Base-by-base conservation (phyloP, 495 filamentous ascomycete species). In the Neurospora tetraspora region DNA sequence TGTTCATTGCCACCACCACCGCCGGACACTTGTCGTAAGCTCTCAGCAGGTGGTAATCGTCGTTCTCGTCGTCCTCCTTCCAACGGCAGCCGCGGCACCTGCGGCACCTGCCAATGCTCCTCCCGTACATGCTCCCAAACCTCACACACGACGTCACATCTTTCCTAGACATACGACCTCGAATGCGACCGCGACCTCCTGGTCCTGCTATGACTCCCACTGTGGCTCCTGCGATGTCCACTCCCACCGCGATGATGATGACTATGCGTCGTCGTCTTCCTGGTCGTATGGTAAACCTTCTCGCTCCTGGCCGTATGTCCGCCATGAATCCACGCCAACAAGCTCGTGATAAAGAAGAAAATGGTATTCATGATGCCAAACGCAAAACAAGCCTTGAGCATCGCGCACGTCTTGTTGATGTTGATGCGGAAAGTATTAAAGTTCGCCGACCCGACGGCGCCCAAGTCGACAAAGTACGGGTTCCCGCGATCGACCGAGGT, bases 361-460 rank as follows among this genome's bases (percentile, higher is more conserved):
- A 96, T 82, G 70, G 83, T 83, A 76, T 96, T 93, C 89, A 97
- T 95, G 77, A 97, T 97, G 1, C 88, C 94, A 73, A 97, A 87
- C 3, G 93, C 94, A 74, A 92, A 97, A 74, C 83, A 86, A 1
- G 94, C 90, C 88, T 97, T 97, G 71, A 95, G 87, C 93, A 97
- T 95, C 20, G 88, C 87, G 81, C 94, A 97, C 4, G 86, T 86
- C 86, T 95, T 95, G 78, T 94, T 87, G 31, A 89, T 76, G 14
- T 84, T 78, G 4, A 89, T 70, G 31, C 85, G 72, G 6, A 85
- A 78, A 45, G 82, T 85, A 69, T 84, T 84, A 2, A 84, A 70
- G 2, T 75, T 77, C 5, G 80, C 81, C 71, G 78, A 80, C 38
- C 91, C 89, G 61, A 92, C 87, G 20, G 85, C 83, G 38, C 91